Percentiles rank a stretch among this genome's conserved stretches.
Evolutionary conservation across 2,329 filamentous ascomycete genomes (phyloP).

Genomic region (Fusarium sulawesiense): DNA sequence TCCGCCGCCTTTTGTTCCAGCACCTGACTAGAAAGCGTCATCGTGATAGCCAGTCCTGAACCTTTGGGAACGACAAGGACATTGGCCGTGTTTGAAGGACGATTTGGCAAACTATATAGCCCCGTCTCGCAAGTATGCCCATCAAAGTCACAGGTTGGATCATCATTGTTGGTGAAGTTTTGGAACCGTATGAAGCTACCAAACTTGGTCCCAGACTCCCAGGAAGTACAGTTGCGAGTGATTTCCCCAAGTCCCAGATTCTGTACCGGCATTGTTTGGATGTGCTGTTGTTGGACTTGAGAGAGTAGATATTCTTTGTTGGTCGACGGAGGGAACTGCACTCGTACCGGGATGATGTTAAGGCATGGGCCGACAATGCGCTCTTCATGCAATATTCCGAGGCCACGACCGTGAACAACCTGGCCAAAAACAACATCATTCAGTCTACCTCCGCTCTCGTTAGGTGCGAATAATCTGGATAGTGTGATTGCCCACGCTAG

Average conservation of each 20-base stretch:
- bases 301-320: background rate
- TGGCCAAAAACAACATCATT: slow-evolving; percentile 2
- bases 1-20: background rate
- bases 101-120: slow-evolving; percentile 3
- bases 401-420: slow-evolving; percentile 4
- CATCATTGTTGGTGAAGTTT: slow-evolving; percentile 8
- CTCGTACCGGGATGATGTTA: slow-evolving; percentile 14
- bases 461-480: background rate
- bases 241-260: slow-evolving; percentile 1
- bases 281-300: background rate
- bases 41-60: background rate
- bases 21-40: background rate
- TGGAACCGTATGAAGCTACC: slow-evolving; percentile 9
- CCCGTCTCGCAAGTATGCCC: background rate
- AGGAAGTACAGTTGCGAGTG: background rate
- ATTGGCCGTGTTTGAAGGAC: background rate
- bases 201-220: background rate
- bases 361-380: slow-evolving; percentile 11
- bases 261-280: slow-evolving; percentile 2
- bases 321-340: background rate
- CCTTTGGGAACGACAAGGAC: slow-evolving; percentile 7
- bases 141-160: slow-evolving; percentile 4
- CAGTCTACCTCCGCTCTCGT: accelerated
- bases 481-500: slow-evolving; percentile 3
- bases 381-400: slow-evolving; percentile 1